A percentile compares a stretch with the other conserved stretches of the same genome.
phyloP scores from a whole-genome alignment of 2,329 filamentous ascomycete genomes.

The Ophiosphaerella herpotricha region DNA sequence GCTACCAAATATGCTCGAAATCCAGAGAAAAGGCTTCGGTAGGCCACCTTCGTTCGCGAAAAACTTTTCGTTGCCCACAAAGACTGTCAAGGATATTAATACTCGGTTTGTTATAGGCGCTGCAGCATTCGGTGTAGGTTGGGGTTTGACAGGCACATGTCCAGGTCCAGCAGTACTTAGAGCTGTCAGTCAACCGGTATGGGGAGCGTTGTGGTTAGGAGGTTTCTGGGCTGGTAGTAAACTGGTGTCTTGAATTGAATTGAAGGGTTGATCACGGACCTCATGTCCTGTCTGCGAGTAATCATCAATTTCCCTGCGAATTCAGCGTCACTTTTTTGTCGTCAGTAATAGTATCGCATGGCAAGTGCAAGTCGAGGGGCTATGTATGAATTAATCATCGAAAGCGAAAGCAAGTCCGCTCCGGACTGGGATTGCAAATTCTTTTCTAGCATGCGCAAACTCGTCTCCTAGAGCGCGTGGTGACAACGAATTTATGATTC shows the following conservation, averaged over 20 bases:
- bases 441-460: too few species aligned
- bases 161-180: constrained; percentile 58
- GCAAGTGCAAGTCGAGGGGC: too few species aligned
- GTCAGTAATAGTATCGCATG: too few species aligned
- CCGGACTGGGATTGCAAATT: too few species aligned
- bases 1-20: constrained; percentile 50
- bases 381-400: too few species aligned
- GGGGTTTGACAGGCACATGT: constrained; percentile 58
- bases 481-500: background rate
- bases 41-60: constrained; percentile 50
- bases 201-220: constrained; percentile 54
- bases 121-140: constrained; percentile 55
- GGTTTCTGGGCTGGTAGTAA: constrained; percentile 52
- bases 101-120: constrained; percentile 55
- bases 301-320: too few species aligned
- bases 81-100: constrained; percentile 54
- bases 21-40: constrained; percentile 24
- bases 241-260: background rate
- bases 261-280: background rate
- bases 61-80: constrained; percentile 51
- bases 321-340: too few species aligned
- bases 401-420: too few species aligned
- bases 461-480: background rate
- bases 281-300: too few species aligned
- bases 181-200: constrained; percentile 52